Evolutionary conservation across 2,329 filamentous ascomycete species (phyloP), one percentile per base, ranked within the genome.

Genomic region (Aspergillus flavus): DNA sequence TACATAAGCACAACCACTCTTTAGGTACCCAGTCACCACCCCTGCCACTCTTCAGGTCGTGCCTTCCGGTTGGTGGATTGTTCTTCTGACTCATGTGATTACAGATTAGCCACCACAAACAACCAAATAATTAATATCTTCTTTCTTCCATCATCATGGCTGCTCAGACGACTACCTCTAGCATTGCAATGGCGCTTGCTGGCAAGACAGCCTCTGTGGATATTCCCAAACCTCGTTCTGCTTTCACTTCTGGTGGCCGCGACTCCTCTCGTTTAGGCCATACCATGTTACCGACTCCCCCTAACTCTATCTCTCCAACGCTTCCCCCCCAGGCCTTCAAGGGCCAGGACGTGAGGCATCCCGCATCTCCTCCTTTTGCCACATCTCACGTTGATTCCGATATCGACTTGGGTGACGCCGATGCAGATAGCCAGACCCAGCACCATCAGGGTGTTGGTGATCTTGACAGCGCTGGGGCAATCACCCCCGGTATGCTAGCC

Each of bases 251-350:
- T 30, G 68, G 69, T 62, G 64, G 59, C 64, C 71, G 72, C 71
- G 73, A 70, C 68, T 68, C 77, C 68, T 67, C 75, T 68, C 76
- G 71, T 62, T 63, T 67, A 23, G 72, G 72, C 50, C 73, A 77
- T 54, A 71, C 69, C 58, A 78, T 81, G 77, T 88, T 97, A 74
- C 93, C 91, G 67, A 97, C 94, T 77, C 94, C 94, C 75, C 94
- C 94, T 65, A 96, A 94, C 83, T 97, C 94, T 79, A 93, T 97
- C 77, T 97, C 94, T 66, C 94, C 94, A 56, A 90, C 88, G 71
- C 85, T 97, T 69, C 89, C 91, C 72, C 92, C 94, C 64, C 92
- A 94, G 73, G 91, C 90, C 73, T 87, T 91, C 75, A 91, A 90
- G 78, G 85, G 87, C 67, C 89, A 89, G 75, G 83, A 74, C 57